Evolutionary conservation across 2,329 filamentous ascomycete genomes (phyloP).

Genomic region (Colletotrichum magnum): DNA sequence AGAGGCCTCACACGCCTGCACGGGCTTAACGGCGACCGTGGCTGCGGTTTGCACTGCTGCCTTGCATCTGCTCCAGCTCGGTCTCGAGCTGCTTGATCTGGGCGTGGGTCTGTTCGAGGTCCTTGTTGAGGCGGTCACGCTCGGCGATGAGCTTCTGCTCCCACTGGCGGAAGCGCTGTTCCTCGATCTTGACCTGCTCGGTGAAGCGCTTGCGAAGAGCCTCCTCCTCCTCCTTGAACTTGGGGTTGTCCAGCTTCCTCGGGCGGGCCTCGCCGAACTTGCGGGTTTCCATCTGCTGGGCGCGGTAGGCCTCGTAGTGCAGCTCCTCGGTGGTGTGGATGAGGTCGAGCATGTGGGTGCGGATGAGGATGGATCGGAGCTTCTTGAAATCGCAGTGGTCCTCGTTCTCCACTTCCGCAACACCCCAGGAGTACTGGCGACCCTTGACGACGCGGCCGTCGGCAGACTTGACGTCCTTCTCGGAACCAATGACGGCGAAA

Average conservation of each 20-base stretch:
- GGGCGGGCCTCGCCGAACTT: slow-evolving; percentile 99
- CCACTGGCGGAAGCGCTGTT: slow-evolving; percentile 99
- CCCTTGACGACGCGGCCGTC: slow-evolving; percentile 99
- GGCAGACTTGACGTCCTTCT: slow-evolving; percentile 98
- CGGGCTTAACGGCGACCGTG: slow-evolving; percentile 85
- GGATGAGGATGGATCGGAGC: slow-evolving; percentile 97
- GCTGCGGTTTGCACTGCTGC: slow-evolving; percentile 84
- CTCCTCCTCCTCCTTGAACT: slow-evolving; percentile 99
- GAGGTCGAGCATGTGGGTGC: slow-evolving; percentile 99
- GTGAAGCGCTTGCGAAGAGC: slow-evolving; percentile 98
- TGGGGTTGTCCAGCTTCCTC: slow-evolving; percentile 99
- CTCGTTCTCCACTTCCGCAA: slow-evolving; percentile 99
- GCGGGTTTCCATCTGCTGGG: slow-evolving; percentile 99
- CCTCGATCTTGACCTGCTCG: slow-evolving; percentile 99
- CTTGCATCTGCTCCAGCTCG: slow-evolving; percentile 95
- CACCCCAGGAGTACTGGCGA: slow-evolving; percentile 99
- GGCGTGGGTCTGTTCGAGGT: slow-evolving; percentile 97
- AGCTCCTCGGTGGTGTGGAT: slow-evolving; percentile 99
- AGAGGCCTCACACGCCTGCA: slow-evolving; percentile 4
- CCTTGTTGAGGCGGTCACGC: slow-evolving; percentile 99
- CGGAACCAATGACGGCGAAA: slow-evolving; percentile 97
- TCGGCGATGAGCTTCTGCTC: slow-evolving; percentile 99
- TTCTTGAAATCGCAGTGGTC: slow-evolving; percentile 99
- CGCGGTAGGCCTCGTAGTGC: slow-evolving; percentile 99
- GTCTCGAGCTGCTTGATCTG: slow-evolving; percentile 92